These are phyloP conservation scores for Mycena metata DNA, from an alignment of 768 basidiomycete species.

Conservation along the genomic window DNA sequence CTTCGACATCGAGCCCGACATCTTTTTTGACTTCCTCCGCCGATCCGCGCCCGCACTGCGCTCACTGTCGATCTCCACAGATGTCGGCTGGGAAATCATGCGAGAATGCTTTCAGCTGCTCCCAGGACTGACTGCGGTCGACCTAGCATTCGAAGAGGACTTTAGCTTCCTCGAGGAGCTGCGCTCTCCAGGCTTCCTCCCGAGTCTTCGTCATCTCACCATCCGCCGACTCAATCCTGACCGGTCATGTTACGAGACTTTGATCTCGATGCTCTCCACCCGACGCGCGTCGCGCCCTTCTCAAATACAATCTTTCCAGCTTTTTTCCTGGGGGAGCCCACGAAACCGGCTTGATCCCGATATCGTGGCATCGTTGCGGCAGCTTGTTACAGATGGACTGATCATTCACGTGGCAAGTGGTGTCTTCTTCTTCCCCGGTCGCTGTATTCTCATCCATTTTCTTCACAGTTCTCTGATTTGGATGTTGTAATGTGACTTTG, in stretches of 20 bases:
- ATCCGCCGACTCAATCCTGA: background rate
- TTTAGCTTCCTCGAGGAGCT: background rate
- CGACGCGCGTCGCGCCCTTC: background rate
- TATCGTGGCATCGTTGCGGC: background rate
- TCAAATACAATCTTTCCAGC: conserved; percentile 13
- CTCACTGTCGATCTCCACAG: background rate
- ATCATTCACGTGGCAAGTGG: conserved; percentile 11
- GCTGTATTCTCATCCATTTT: too few species aligned
- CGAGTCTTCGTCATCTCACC: conserved; percentile 14
- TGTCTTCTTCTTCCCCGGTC: too few species aligned
- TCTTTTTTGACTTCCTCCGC: background rate
- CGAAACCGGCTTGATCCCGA: too few species aligned
- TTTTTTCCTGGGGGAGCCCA: background rate
- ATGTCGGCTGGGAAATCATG: background rate
- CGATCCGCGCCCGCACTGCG: conserved; percentile 1
- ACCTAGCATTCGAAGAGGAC: background rate
- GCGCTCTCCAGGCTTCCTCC: background rate
- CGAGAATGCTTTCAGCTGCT: background rate
- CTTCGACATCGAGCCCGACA: background rate
- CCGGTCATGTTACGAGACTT: background rate
- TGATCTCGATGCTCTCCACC: background rate
- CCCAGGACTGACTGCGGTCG: background rate
- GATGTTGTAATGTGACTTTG: too few species aligned
- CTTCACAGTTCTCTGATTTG: too few species aligned
- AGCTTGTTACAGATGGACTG: conserved; percentile 4